Percentiles rank a stretch among this genome's conserved stretches.
Evolutionary conservation across 495 filamentous ascomycete genomes (phyloP).

Genomic region (Halenospora varia): DNA sequence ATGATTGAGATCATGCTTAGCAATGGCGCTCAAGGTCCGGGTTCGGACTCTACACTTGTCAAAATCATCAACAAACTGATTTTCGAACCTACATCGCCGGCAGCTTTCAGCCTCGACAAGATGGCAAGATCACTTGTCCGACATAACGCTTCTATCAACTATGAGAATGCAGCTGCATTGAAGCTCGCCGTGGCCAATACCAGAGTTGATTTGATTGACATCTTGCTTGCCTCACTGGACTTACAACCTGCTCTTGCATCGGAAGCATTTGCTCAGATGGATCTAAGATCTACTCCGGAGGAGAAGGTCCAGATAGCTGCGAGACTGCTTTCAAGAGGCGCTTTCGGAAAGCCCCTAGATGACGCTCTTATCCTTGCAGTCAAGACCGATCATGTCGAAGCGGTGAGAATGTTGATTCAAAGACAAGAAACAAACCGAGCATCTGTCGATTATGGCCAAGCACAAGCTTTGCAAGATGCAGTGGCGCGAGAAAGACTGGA

Average conservation of each 20-base stretch:
- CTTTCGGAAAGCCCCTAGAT: background rate
- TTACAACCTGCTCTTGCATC: background rate
- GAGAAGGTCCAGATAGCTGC: background rate
- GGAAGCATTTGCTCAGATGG: background rate
- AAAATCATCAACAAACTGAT: background rate
- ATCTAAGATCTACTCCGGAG: background rate
- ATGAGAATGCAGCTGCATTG: background rate
- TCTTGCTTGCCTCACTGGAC: background rate
- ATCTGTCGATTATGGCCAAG: slow-evolving; percentile 3
- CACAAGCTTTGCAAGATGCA: slow-evolving; percentile 2
- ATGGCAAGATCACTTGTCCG: background rate
- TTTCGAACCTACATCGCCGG: background rate
- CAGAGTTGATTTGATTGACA: background rate
- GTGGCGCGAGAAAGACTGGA: slow-evolving; percentile 2
- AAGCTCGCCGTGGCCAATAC: background rate
- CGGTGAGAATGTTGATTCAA: background rate
- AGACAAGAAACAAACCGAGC: background rate
- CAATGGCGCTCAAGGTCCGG: background rate
- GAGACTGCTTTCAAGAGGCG: background rate
- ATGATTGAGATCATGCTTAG: background rate
- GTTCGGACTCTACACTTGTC: background rate
- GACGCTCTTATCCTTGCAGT: slow-evolving; percentile 4
- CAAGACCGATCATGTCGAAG: background rate
- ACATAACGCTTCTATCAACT: background rate
- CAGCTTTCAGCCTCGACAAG: background rate